Conservation (phyloP, 352 stramenopile species). For the Phytophthora foliorum region DNA sequence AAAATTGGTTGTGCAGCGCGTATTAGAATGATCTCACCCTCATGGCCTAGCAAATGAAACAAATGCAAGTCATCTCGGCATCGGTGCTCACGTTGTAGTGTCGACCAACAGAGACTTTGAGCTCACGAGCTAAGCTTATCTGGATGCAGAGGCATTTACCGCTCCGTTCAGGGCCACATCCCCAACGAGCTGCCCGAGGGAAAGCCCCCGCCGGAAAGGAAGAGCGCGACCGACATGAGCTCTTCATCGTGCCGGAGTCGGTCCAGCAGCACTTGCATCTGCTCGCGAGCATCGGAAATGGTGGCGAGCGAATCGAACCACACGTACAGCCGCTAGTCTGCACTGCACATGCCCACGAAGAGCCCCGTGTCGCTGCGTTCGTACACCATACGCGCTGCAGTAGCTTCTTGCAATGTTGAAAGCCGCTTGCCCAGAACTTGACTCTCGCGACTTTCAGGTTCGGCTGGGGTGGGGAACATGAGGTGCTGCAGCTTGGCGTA, state of each 20-base stretch:
- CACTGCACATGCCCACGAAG: slow-evolving; percentile 59
- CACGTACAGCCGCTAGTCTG: slow-evolving; percentile 65
- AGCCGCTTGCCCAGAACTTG: slow-evolving; percentile 68
- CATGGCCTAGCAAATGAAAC: too few species aligned
- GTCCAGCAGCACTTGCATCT: slow-evolving; percentile 66
- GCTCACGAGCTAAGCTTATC: too few species aligned
- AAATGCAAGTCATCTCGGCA: too few species aligned
- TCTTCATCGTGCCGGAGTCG: slow-evolving; percentile 62
- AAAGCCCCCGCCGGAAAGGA: slow-evolving; percentile 34
- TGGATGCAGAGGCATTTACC: not conserved
- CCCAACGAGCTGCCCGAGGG: slow-evolving; percentile 34
- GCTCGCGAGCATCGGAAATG: slow-evolving; percentile 56
- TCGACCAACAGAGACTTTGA: too few species aligned
- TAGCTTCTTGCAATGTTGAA: slow-evolving; percentile 38
- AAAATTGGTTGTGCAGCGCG: too few species aligned
- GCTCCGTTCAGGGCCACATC: slow-evolving; percentile 33
- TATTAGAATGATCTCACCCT: too few species aligned
- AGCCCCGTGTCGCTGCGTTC: slow-evolving; percentile 57
- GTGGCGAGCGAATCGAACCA: slow-evolving; percentile 64
- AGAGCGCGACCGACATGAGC: slow-evolving; percentile 60
- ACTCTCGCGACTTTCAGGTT: slow-evolving; percentile 31
- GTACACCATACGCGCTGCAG: slow-evolving; percentile 59
- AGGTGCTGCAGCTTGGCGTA: slow-evolving; percentile 68
- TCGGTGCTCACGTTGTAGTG: too few species aligned
- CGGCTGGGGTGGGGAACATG: slow-evolving; percentile 45